phyloP scores from a whole-genome alignment of 2,329 filamentous ascomycete genomes.

The Aureobasidium sp. region DNA sequence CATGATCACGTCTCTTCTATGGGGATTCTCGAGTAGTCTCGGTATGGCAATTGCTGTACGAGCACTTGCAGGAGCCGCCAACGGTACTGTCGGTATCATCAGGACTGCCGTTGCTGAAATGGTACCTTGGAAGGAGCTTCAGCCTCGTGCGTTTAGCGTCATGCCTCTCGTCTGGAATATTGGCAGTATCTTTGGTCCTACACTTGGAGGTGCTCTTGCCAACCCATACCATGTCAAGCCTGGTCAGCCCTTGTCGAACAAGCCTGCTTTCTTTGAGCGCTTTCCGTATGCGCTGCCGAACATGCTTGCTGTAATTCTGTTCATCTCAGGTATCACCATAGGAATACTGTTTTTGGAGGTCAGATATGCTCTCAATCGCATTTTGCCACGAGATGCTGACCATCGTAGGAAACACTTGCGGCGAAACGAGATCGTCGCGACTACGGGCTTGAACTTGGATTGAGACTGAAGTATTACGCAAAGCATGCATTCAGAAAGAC shows the following conservation, averaged over 20 bases:
- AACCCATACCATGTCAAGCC: constrained; percentile 71
- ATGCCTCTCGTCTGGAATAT: constrained; percentile 91
- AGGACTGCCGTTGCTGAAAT: constrained; percentile 85
- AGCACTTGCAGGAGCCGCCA: constrained; percentile 71
- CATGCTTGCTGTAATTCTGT: constrained; percentile 65
- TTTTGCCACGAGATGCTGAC: constrained; percentile 3
- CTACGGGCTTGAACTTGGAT: constrained; percentile 66
- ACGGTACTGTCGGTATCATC: constrained; percentile 80
- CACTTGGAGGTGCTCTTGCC: constrained; percentile 78
- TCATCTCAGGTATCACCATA: constrained; percentile 64
- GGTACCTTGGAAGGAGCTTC: constrained; percentile 77
- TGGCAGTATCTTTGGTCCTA: constrained; percentile 79
- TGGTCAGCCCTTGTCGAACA: constrained; percentile 44
- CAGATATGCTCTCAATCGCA: neutral
- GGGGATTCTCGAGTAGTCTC: constrained; percentile 74
- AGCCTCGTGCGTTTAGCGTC: constrained; percentile 81
- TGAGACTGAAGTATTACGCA: constrained; percentile 43
- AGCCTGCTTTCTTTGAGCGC: constrained; percentile 57
- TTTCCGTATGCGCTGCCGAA: constrained; percentile 86
- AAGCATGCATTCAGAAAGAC: constrained; percentile 14
- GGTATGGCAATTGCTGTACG: constrained; percentile 71
- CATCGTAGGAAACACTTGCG: constrained; percentile 64
- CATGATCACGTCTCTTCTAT: constrained; percentile 72
- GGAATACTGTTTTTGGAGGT: constrained; percentile 72
- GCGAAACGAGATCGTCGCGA: constrained; percentile 60